Conservation (phyloP, 2,329 filamentous ascomycete genomes). For the Cladosporium sphaerospermum region DNA sequence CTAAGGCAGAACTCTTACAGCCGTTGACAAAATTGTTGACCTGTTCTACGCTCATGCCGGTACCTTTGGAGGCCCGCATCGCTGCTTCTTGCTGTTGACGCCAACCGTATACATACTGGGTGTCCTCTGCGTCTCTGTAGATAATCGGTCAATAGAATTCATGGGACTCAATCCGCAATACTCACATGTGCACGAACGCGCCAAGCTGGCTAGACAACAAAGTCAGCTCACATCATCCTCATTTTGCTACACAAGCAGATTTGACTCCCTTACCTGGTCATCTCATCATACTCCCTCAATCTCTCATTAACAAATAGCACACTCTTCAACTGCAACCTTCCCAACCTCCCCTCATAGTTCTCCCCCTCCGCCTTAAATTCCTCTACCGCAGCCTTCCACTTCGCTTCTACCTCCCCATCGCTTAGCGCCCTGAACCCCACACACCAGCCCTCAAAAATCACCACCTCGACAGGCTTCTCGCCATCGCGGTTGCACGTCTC, state of each 20-base stretch:
- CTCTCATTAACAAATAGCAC: constrained; percentile 54
- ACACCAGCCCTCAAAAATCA: constrained; percentile 89
- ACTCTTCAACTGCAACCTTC: constrained; percentile 49
- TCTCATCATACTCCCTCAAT: constrained; percentile 51
- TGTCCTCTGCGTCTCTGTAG: constrained; percentile 60
- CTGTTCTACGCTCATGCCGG: constrained; percentile 76
- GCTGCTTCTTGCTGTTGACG: constrained; percentile 71
- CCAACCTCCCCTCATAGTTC: constrained; percentile 45
- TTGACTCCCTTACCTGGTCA: constrained; percentile 43
- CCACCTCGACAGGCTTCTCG: constrained; percentile 47
- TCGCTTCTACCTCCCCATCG: constrained; percentile 49
- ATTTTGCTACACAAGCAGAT: background rate
- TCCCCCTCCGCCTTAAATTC: constrained; percentile 42
- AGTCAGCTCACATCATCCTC: constrained; percentile 14
- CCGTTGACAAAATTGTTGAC: constrained; percentile 70
- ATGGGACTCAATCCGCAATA: background rate
- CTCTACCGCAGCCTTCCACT: constrained; percentile 46
- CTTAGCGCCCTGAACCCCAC: constrained; percentile 69
- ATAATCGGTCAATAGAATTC: background rate
- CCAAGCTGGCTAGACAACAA: constrained; percentile 45
- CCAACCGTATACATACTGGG: constrained; percentile 76
- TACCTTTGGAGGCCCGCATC: constrained; percentile 59
- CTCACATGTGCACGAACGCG: constrained; percentile 58
- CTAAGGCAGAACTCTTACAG: constrained; percentile 36
- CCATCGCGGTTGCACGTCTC: constrained; percentile 49